Conservation (phyloP, 2,329 filamentous ascomycete genomes). For the Hymenoscyphus albidus region DNA sequence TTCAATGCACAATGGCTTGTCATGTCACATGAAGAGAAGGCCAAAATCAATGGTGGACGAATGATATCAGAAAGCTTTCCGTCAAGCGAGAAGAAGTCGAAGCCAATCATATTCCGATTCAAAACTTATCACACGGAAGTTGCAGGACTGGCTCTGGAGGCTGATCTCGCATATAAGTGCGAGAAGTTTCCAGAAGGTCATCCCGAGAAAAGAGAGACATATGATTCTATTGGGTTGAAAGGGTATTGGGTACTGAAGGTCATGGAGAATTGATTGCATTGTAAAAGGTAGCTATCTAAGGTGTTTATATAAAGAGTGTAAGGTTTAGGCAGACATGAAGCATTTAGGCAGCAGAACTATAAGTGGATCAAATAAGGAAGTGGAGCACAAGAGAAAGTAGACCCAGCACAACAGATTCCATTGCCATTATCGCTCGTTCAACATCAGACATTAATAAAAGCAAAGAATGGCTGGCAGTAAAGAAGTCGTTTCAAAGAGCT, state of each 20-base stretch:
- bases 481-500: not conserved
- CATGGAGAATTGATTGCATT: too few species aligned
- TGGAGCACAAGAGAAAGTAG: too few species aligned
- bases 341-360: too few species aligned
- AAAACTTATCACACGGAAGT: not conserved
- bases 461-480: not conserved
- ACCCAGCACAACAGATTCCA: too few species aligned
- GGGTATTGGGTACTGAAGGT: too few species aligned
- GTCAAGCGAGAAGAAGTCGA: not conserved
- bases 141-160: not conserved
- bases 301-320: too few species aligned
- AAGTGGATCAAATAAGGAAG: too few species aligned
- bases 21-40: not conserved
- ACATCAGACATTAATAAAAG: not conserved
- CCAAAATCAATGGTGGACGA: not conserved
- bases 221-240: not conserved
- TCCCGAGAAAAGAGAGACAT: not conserved
- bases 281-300: too few species aligned
- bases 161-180: not conserved
- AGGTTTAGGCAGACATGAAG: too few species aligned
- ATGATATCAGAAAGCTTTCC: not conserved
- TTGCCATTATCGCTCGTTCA: not conserved
- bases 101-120: not conserved
- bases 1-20: not conserved
- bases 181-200: not conserved